Conservation (phyloP, 2,329 filamentous ascomycete genomes). For the Lachnellula subtilissima region DNA sequence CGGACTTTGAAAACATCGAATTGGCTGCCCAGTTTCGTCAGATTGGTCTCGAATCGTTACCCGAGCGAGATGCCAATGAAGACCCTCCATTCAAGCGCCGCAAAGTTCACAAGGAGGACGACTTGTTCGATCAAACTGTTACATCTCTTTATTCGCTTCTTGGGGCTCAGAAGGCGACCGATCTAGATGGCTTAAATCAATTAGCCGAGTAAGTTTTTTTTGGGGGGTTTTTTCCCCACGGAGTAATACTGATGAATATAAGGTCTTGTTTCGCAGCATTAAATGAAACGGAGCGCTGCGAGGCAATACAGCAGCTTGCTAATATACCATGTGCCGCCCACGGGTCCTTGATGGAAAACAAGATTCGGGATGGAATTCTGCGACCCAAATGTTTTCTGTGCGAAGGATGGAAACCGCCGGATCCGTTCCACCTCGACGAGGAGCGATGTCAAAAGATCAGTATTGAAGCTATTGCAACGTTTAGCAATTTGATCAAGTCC, state of each 20-base stretch:
- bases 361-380: conserved; percentile 28
- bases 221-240: background rate
- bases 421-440: conserved; percentile 13
- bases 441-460: conserved; percentile 17
- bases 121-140: conserved; percentile 32
- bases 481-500: conserved; percentile 41
- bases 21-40: conserved; percentile 23
- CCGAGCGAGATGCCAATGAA: background rate
- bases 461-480: conserved; percentile 40
- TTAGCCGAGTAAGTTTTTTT: conserved; percentile 44
- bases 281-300: conserved; percentile 46
- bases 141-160: conserved; percentile 32
- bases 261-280: conserved; percentile 42
- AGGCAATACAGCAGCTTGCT: conserved; percentile 50
- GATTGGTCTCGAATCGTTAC: conserved; percentile 13
- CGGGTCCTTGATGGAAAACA: conserved; percentile 35
- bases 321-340: conserved; percentile 53
- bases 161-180: conserved; percentile 30
- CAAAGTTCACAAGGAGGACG: conserved; percentile 28
- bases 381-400: conserved; percentile 28
- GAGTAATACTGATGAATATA: conserved; percentile 9
- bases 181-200: conserved; percentile 38
- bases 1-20: conserved; percentile 19
- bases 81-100: conserved; percentile 27
- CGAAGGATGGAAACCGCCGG: conserved; percentile 17